Evolutionary conservation across 176 grass and related monocot genomes (phyloP).

Genomic region (Typha latifolia): DNA sequence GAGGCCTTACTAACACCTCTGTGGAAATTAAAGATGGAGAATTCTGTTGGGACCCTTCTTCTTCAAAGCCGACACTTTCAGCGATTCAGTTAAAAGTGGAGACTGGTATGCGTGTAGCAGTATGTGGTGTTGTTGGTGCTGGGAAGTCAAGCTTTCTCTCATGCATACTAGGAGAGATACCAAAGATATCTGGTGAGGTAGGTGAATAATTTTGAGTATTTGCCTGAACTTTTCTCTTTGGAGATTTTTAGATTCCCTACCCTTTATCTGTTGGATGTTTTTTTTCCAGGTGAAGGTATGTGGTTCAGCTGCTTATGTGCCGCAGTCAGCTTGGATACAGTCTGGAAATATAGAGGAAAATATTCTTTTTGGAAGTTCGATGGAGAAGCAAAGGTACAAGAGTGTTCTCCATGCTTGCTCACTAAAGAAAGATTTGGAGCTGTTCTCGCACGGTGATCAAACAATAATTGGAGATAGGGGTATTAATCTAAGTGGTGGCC

Average conservation of each 20-base stretch:
- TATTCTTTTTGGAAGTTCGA: slow-evolving; percentile 84
- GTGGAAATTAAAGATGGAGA: slow-evolving; percentile 66
- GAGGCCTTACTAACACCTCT: slow-evolving; percentile 44
- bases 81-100: slow-evolving; percentile 53
- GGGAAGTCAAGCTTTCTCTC: slow-evolving; percentile 95
- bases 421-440: slow-evolving; percentile 87
- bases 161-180: slow-evolving; percentile 92
- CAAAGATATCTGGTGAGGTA: slow-evolving; percentile 82
- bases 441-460: slow-evolving; percentile 88
- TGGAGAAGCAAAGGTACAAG: slow-evolving; percentile 71
- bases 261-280: slow-evolving; percentile 16
- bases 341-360: slow-evolving; percentile 97
- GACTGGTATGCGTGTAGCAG: slow-evolving; percentile 88
- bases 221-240: neutral
- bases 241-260: neutral
- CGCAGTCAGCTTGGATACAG: slow-evolving; percentile 96
- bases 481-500: slow-evolving; percentile 97
- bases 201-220: slow-evolving; percentile 16
- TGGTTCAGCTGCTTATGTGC: slow-evolving; percentile 79
- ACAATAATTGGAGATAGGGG: slow-evolving; percentile 95
- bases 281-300: slow-evolving; percentile 71
- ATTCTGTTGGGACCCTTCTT: slow-evolving; percentile 68
- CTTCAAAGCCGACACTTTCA: slow-evolving; percentile 47
- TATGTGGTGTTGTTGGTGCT: slow-evolving; percentile 89
- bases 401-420: slow-evolving; percentile 82